Conservation (phyloP, 257 asterid species). For the Solanum arcanum region DNA sequence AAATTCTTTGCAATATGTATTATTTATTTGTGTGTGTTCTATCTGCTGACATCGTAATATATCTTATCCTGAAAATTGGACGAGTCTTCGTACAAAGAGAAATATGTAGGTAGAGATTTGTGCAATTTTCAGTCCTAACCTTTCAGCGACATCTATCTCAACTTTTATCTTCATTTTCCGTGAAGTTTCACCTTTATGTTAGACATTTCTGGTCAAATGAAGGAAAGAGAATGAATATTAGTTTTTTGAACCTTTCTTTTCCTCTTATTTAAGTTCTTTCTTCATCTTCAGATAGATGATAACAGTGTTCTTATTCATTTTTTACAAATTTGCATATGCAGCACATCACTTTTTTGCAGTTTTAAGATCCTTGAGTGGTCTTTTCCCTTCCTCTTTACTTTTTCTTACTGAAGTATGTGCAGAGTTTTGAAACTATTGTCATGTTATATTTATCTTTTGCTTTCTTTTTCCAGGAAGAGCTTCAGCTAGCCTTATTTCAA, state of each 20-base stretch:
- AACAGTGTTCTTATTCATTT: background rate
- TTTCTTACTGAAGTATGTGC: background rate
- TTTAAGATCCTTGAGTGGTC: background rate
- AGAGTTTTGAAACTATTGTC: background rate
- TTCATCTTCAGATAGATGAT: background rate
- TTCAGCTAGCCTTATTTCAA: slow-evolving; percentile 70
- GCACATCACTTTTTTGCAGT: background rate
- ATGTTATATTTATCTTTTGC: background rate
- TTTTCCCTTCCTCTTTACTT: background rate
- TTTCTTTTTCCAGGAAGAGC: slow-evolving; percentile 62
- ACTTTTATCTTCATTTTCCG: background rate
- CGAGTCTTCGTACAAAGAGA: background rate
- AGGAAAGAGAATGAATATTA: background rate
- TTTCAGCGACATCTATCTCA: background rate
- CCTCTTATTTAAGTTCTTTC: background rate
- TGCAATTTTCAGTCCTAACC: background rate
- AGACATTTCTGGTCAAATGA: background rate
- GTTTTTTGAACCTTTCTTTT: background rate
- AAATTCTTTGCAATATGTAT: background rate
- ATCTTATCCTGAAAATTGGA: background rate
- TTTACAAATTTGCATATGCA: background rate
- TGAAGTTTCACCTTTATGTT: background rate
- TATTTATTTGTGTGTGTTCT: background rate
- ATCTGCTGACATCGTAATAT: background rate
- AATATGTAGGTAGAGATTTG: background rate